Base-by-base conservation (phyloP, 2,329 filamentous ascomycete genomes). In the Didymosphaeria variabile region DNA sequence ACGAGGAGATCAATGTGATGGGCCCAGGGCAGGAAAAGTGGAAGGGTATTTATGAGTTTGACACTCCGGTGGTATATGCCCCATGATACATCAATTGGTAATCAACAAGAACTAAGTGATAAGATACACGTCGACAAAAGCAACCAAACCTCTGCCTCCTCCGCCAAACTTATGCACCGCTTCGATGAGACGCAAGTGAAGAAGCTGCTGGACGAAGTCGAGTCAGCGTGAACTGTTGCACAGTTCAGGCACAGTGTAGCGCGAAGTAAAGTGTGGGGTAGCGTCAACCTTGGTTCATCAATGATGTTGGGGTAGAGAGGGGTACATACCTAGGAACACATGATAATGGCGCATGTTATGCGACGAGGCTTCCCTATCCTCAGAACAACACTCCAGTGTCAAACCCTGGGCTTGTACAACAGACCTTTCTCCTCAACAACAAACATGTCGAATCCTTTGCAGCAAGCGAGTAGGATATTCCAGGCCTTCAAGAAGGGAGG, bases 11-110 rank as follows among this genome's bases (percentile, higher is more conserved):
- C 62, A 85, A 93, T 72, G 87, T 94, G 52, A 87, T 91, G 79
- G 84, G 85, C 52, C 82, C 85, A 0, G 85, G 87, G 29, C 84
- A 85, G 17, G 85, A 87, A 63, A 79, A 82, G 26, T 94, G 91
- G 91, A 88, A 86, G 70, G 84, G 89, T 52, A 72, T 93, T 1
- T 94, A 94, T 73, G 91, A 93, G 60, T 92, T 93, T 74, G 91
- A 94, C 68, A 91, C 92, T 8, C 91, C 91, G 0, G 91, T 94
- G 72, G 91, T 94, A 81, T 26, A 12, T n/a, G n/a, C 42, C 26
- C 26, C 26, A 29, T 2, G 26, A 29, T 29, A 45, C 42, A 12
- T 12, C 19, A 23, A 45, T 13, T 13, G 12, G 5, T 15, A 3
- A 12, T 7, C 12, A 10, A 23, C 29, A 31, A 29, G 21, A 46